Evolutionary conservation across 2,329 filamentous ascomycete genomes (phyloP), one percentile per base, ranked within the genome.

Genomic region (Diaporthe citriasiana): DNA sequence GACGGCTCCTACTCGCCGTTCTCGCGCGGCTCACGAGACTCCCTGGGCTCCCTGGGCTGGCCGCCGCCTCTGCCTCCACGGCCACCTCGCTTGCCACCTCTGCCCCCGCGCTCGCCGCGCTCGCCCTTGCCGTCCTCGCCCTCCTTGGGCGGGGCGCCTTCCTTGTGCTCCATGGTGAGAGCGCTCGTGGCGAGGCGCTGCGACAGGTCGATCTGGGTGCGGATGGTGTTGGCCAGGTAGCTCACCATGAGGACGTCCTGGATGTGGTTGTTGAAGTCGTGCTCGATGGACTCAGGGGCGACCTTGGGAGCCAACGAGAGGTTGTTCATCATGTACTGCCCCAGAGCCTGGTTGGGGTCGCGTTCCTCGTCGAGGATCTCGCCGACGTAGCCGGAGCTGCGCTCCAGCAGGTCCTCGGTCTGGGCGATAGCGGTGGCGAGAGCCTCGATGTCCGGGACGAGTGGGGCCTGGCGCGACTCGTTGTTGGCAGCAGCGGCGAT

Each of bases 231-330:
- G 83, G 97, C 95, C 77, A 99, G 90, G 88, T 99, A 99, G 78
- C 95, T 97, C 80, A 99, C 95, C 84, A 98, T 95, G 78, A 99
- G 92, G 76, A 99, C 95, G 84, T 99, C 97, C 88, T 99, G 97
- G 85, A 99, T 95, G 87, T 99, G 97, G 89, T 97, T 98, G 91
- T 99, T 99, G 91, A 99, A 99, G 88, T 98, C 95, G 82, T 93
- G 90, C 89, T 99, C 97, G 82, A 99, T 95, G 83, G 97, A 93
- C 76, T 92, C 90, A 50, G 93, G 88, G 80, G 98, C 94, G 76
- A 98, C 97, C 90, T 98, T 99, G 81, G 97, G 97, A 72, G 96
- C 95, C 77, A 99, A 88, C 60, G 94, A 95, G 77, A 99, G 90
- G 51, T 96, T 93, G 84, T 97, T 97, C 89, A 98, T 94, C 78